Base-by-base conservation (phyloP, 192 early-diverging fungal genomes). In the Rhizophagus clarus region DNA sequence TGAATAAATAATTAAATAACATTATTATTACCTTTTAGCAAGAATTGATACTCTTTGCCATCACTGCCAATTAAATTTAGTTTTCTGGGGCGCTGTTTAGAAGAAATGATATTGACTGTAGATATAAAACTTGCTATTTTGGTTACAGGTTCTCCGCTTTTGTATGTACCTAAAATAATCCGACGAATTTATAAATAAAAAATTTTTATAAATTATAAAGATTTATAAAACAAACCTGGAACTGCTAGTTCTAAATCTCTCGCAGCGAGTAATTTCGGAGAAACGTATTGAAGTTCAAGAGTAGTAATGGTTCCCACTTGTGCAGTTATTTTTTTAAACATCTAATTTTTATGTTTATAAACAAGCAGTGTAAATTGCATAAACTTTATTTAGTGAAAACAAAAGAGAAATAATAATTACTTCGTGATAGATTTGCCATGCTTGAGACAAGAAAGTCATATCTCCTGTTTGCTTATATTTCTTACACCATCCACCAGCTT, bases 401-500 rank as follows among this genome's bases (percentile, higher is more conserved):
- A 17, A 40, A 20, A 9, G 5, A 37, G 8, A 31, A 31, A 28
- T 17, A 8, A 3, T 26, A 17, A 15, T 26, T 56, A 93, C 93
- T 51, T 93, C 90, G 69, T 93, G 95, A 82, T 98, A 98, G 42
- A 95, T 83, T 77, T 98, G 95, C 97, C 97, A 98, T 4, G 96
- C 96, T 79, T 96, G 95, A 69, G 97, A 93, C 66, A 99, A 80
- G 68, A 95, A 91, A 63, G 95, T 93, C 26, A 93, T 86, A 82
- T 95, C 92, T 68, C 91, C 88, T 2, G 89, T 94, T 28, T 92
- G 85, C 71, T 90, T 84, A 76, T 93, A 99, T 34, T 92, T 93
- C 63, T 85, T 88, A 81, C 94, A 91, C 93, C 92, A 95, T 37
- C 97, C 94, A 68, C 93, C 87, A 2, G 97, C 97, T 69, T 95